Base-by-base conservation (phyloP, 306 rosid genomes). In the Quercus wislizeni region DNA sequence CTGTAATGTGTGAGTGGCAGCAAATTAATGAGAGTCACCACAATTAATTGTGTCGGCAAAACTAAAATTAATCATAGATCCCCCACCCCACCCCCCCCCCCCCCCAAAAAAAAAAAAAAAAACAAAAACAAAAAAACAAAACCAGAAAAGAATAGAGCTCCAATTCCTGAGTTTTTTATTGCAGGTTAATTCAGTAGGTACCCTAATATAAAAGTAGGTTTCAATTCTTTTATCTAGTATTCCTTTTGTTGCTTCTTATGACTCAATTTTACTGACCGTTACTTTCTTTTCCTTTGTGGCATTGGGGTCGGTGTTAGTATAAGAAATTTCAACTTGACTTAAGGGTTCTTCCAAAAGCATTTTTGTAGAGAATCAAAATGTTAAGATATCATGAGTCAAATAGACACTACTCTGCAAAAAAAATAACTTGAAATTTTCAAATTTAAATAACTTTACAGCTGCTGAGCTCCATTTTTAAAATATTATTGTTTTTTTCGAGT, bases 1-100 rank as follows among this genome's bases (percentile, higher is more conserved):
- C 46, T 41, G 11, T 41, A 41, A 41, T 41, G 11, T 41, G 46
- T 8, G 46, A 41, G 46, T 38, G 46, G 7, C 10, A 38, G 11
- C 46, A 38, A 38, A 38, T 38, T 38, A 38, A 38, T 7, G 46
- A 38, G 11, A 7, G 11, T 38, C 46, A 38, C 11, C 46, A 38
- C 46, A 7, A 38, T 38, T 38, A 38, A 38, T 38, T 38, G 46
- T 41, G 46, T 41, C 11, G 46, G 46, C 46, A 41, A 8, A 8
- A 8, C 46, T 7, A 41, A 41, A 41, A 41, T 8, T n/a, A n/a
- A n/a, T 41, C 12, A 41, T 2, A 41, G 46, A 41, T 23, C 2
- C 11, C 2, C 1, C 1, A 0, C 41, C 6, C 7, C 1, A 7
- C 7, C 2, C 0, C 2, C 10, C 2, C 0, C 43, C 9, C 2